Percentiles rank a stretch among this genome's conserved stretches.
These are phyloP conservation scores for Trichoderma pleuroti DNA, from an alignment of 2,329 filamentous ascomycete genomes.

Conservation along the genomic window DNA sequence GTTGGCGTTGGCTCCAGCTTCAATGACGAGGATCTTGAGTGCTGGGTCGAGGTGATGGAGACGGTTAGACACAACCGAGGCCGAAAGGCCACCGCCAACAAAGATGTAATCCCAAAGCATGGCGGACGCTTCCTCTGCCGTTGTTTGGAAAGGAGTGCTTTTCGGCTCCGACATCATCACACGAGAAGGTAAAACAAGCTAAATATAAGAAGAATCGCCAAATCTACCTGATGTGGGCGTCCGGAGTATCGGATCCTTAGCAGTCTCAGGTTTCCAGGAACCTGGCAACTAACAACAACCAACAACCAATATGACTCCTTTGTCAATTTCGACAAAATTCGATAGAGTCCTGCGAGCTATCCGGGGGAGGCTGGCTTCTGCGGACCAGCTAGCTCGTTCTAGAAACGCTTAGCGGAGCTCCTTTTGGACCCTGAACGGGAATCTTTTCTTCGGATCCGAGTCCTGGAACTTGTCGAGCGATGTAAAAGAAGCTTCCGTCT, in stretches of 20 bases:
- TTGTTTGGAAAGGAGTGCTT: neutral
- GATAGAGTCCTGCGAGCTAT: neutral
- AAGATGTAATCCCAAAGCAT: conserved; percentile 35
- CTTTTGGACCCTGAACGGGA: neutral
- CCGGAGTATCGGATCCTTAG: neutral
- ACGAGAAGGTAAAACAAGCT: neutral
- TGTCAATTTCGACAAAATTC: neutral
- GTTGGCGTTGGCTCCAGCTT: conserved; percentile 33
- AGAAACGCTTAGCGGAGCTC: neutral
- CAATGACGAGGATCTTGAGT: conserved; percentile 36
- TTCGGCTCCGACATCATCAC: neutral
- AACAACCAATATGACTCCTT: neutral
- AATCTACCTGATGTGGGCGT: neutral
- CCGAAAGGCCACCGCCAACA: conserved; percentile 37
- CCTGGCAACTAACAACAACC: neutral
- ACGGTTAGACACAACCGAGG: conserved; percentile 35
- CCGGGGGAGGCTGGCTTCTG: neutral
- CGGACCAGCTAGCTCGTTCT: neutral
- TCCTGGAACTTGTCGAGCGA: neutral
- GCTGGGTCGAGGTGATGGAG: conserved; percentile 27
- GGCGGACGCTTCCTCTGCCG: neutral
- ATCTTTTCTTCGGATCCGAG: neutral
- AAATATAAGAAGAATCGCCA: neutral
- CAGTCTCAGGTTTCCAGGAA: neutral
- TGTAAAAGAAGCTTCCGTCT: neutral